Evolutionary conservation across 179 eudicot species (phyloP), one percentile per base, ranked within the genome.

Genomic region (Corrigiola litoralis): DNA sequence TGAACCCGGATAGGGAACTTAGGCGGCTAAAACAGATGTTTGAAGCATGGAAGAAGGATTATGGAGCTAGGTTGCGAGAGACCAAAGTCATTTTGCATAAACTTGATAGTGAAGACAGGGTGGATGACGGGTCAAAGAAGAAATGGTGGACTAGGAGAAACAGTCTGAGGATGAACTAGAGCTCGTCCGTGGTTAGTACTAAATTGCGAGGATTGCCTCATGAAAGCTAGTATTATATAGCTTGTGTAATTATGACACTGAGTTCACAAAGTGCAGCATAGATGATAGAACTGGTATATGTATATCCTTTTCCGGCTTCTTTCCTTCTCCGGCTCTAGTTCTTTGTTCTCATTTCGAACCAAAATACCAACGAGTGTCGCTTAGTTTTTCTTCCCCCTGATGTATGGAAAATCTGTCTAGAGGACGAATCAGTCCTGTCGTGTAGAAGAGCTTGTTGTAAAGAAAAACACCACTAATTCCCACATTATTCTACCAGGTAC

Each of bases 141-240:
- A 94, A 86, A 73, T 94, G 99, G 99, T 90, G 97, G 96, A 85
- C 84, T 38, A 84, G 99, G 77, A 79, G 85, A 74, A 94, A 90
- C 65, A 90, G 97, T 73, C 65, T 83, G 10, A 67, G 87, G 79
- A 70, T 83, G 28, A 48, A 51, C 51, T 76, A 65, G 77, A 47
- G 9, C 7, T 33, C 18, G 24, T 49, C 41, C 18, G 12, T 25
- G 21, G 64, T 58, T 31, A 12, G 16, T 36, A 24, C 11, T 58
- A 9, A 20, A 51, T 17, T 38, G 55, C 5, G 42, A 47, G 44
- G 53, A 25, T 27, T 47, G 8, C 49, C 45, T 17, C 20, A 38
- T 24, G 29, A 11, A 31, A 57, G 31, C 0, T 51, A 25, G 8
- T 27, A 28, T 23, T n/a, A 42, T 23, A 37, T 7, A 27, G 51